Conservation (phyloP, 2,329 filamentous ascomycete species). For the Ustulina deusta region DNA sequence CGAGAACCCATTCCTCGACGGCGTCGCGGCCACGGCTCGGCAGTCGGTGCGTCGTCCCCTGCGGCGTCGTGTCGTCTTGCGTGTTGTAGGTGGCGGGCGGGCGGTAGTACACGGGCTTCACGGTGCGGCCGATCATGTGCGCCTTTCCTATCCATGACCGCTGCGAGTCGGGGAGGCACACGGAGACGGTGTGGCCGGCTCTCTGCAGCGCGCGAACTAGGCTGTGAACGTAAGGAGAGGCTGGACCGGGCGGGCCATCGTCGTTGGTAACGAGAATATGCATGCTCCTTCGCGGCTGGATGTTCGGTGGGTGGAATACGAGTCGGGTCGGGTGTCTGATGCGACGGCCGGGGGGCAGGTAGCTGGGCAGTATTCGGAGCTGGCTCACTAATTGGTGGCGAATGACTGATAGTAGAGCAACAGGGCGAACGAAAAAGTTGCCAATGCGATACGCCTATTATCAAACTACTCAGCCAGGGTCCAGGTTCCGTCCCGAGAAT, state of each 20-base stretch:
- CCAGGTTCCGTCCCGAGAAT: constrained; percentile 17
- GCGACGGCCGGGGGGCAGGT: constrained; percentile 10
- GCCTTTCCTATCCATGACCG: constrained; percentile 99
- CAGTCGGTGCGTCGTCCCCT: constrained; percentile 72
- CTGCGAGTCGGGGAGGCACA: constrained; percentile 90
- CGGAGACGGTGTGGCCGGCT: constrained; percentile 87
- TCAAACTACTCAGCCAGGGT: background rate
- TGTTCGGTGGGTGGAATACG: constrained; percentile 15
- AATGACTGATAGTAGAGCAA: background rate
- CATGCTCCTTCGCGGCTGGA: constrained; percentile 56
- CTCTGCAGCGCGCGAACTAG: constrained; percentile 77
- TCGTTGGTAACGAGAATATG: constrained; percentile 80
- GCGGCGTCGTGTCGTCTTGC: constrained; percentile 56
- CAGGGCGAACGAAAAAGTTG: background rate
- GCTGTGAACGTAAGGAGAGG: constrained; percentile 83
- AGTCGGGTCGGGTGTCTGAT: constrained; percentile 7
- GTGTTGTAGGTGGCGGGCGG: constrained; percentile 57
- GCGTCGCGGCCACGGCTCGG: constrained; percentile 55
- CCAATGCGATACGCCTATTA: background rate
- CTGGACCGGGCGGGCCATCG: constrained; percentile 81
- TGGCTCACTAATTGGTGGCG: background rate
- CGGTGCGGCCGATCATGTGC: constrained; percentile 90
- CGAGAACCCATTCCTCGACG: constrained; percentile 82
- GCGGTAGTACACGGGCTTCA: constrained; percentile 87
- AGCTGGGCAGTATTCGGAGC: background rate